Evolutionary conservation across 2,329 filamentous ascomycete genomes (phyloP), one percentile per base, ranked within the genome.

Genomic region (Verticillium zaregamsianum): DNA sequence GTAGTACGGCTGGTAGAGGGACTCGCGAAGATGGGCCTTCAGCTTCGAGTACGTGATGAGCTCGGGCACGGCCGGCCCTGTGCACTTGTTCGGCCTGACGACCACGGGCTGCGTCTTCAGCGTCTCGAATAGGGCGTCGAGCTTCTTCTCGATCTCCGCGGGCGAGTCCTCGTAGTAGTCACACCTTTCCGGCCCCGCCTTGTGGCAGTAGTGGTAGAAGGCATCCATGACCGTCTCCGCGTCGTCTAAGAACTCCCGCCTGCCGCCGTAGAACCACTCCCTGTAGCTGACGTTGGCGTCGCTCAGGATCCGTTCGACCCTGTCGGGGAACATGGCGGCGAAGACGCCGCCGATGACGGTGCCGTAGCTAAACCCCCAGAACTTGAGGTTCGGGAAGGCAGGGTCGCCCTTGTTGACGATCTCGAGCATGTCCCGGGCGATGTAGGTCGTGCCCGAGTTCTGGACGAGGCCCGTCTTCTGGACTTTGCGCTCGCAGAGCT

Each of bases 281-380:
- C 80, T 77, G 65, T 86, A 83, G 65, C 83, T 80, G 15, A 82
- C 80, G 57, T 83, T 83, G 28, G 80, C 81, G 63, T 85, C 83
- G 61, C 81, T 79, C 2, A 84, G 77, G 8, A 85, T 68, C 11
- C 81, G 74, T 49, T 79, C 80, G 1, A 85, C 77, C 54, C 74
- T 74, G 35, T 83, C 79, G 1, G 82, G 82, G 60, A 78, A 84
- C 72, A 85, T 74, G 3, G 79, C 75, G 4, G 82, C 82, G 67
- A 84, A 84, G 0, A 78, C 79, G 14, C 77, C 80, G 3, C 82
- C 83, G 0, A 86, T 73, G 2, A 84, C 67, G 7, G 81, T 83
- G 12, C 82, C 82, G 64, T 85, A 85, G 64, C 81, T 84, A 61
- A 84, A 80, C 0, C 82, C 83, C 82, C 82, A 85, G 68, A 82